Evolutionary conservation across 306 rosid genomes (phyloP).

Genomic region (Cicer pinnatifidum): DNA sequence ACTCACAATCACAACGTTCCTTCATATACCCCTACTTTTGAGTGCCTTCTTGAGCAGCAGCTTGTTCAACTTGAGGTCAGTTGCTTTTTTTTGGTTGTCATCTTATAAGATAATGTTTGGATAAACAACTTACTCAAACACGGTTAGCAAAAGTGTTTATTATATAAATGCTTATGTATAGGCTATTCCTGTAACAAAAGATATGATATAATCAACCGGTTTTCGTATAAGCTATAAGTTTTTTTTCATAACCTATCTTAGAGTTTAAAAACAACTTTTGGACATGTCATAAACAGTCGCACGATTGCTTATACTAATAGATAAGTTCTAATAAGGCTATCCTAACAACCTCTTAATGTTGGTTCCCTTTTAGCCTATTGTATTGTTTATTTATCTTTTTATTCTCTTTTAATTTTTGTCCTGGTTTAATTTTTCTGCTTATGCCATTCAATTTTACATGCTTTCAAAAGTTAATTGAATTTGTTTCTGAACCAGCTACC

Average conservation of each 20-base stretch:
- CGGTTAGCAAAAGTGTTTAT: too few relatives aligned
- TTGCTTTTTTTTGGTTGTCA: neutral
- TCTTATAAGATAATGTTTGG: too few relatives aligned
- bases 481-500: conserved; percentile 65
- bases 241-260: too few relatives aligned
- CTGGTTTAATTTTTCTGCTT: neutral
- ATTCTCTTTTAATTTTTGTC: neutral
- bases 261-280: too few relatives aligned
- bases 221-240: too few relatives aligned
- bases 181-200: too few relatives aligned
- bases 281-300: too few relatives aligned
- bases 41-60: conserved; percentile 67
- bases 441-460: neutral
- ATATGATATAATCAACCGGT: too few relatives aligned
- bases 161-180: too few relatives aligned
- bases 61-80: conserved; percentile 77
- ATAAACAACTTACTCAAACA: too few relatives aligned
- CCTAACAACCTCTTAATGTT: neutral
- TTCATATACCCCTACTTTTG: conserved; percentile 59
- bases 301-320: too few relatives aligned
- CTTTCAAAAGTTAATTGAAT: conserved; percentile 28
- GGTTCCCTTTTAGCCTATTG: conserved; percentile 13
- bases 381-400: conserved; percentile 5
- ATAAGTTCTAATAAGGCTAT: too few relatives aligned
- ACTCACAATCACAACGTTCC: conserved; percentile 55